Evolutionary conservation across 2,329 filamentous ascomycete species (phyloP), one percentile per base, ranked within the genome.

Genomic region (Claviceps maximensis): DNA sequence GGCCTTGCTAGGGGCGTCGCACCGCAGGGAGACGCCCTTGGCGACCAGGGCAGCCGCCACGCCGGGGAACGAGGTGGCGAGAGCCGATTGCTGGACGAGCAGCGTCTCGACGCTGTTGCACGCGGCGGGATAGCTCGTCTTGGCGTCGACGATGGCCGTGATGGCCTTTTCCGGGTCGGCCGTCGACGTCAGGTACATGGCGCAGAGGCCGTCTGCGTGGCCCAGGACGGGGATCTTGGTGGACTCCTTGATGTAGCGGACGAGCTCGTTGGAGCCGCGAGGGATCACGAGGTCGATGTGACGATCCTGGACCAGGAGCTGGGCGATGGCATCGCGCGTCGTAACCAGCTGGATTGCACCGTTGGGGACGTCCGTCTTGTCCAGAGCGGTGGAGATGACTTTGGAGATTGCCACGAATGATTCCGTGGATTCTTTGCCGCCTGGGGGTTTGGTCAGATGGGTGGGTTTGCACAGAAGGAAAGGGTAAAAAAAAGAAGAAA

Each of bases 211-310:
- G 66, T 98, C 93, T 25, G 93, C 93, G 66, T 98, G 93, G 57
- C 93, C 93, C 25, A 98, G 81, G 1, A 98, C 93, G 1, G 93
- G 93, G 61, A 98, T 97, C 64, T 88, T 88, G 51, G 93, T 96
- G 58, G 86, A 85, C 46, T 83, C 79, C 70, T 97, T 96, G 69
- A 96, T 89, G 69, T 88, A 88, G 54, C 86, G 79, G 42, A 96
- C 90, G 9, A 96, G 80, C 52, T 95, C 89, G 69, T 95, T 95
- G 52, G 86, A 87, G 49, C 90, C 90, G 41, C 93, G 79, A 2
- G 93, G 93, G 60, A 98, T 95, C 58, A 95, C 93, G 29, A 98
- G 83, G 67, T 98, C 93, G 61, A 98, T 95, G 63, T 88, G 83
- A 51, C 82, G 78, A 65, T 96, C 90, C 54, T 93, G 84, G 36